Conservation (phyloP, 2,329 filamentous ascomycete species). For the Colletotrichum cuscutae region DNA sequence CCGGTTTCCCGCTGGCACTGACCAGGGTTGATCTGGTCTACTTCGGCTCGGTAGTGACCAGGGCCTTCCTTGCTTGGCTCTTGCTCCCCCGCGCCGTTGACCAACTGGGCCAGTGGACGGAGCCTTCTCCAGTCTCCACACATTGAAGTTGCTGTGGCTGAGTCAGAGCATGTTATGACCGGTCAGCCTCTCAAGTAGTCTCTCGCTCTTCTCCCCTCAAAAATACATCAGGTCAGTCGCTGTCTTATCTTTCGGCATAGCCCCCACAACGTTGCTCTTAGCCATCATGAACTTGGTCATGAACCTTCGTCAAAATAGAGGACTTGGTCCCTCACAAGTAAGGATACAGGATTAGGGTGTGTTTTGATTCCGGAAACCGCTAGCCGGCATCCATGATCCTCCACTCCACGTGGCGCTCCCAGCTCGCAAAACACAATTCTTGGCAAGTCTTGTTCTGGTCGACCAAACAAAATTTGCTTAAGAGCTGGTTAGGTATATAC, state of each 20-base stretch:
- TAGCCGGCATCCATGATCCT: neutral
- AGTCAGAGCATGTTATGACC: neutral
- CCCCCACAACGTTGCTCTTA: neutral
- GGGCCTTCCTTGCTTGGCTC: constrained; percentile 31
- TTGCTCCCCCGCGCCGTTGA: constrained; percentile 2
- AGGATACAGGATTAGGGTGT: neutral
- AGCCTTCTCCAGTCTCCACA: constrained; percentile 7
- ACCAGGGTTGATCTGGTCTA: constrained; percentile 15
- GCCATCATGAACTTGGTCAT: neutral
- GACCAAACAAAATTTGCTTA: neutral
- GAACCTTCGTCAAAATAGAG: neutral
- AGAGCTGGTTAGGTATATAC: neutral
- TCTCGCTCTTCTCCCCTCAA: neutral
- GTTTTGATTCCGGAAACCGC: neutral
- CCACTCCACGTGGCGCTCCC: neutral
- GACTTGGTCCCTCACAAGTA: neutral
- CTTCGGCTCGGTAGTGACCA: constrained; percentile 7
- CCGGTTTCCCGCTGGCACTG: constrained; percentile 30
- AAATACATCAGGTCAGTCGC: neutral
- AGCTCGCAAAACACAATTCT: neutral
- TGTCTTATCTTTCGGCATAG: constrained; percentile 1
- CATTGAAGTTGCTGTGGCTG: constrained; percentile 15
- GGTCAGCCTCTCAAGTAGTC: constrained; percentile 1
- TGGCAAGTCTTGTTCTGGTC: neutral
- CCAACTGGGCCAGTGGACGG: neutral